Conservation (phyloP, 768 basidiomycete species). For the Boletus rubropictus region DNA sequence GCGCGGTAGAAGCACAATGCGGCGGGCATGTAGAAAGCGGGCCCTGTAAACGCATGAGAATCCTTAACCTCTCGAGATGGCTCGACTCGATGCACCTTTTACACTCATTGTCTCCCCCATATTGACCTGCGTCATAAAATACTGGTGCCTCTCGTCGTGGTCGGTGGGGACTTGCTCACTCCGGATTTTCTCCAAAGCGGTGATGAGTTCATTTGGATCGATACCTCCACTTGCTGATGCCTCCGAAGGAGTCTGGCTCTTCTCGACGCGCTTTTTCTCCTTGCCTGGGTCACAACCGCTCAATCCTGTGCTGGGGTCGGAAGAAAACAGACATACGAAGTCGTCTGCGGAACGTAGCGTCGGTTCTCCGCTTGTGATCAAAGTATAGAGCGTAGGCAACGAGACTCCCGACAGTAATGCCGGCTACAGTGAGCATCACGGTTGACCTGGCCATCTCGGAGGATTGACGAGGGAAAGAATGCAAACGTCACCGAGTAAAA, state of each 20-base stretch:
- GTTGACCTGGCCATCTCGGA: constrained; percentile 30
- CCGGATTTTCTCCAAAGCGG: constrained; percentile 61
- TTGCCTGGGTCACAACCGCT: constrained; percentile 51
- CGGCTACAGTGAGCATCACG: constrained; percentile 37
- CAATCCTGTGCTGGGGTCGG: neutral
- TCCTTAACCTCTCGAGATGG: neutral
- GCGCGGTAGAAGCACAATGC: constrained; percentile 92
- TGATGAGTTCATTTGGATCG: constrained; percentile 50
- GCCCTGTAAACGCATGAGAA: constrained; percentile 47
- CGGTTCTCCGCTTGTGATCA: constrained; percentile 90
- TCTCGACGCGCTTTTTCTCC: constrained; percentile 85
- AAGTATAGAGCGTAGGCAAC: constrained; percentile 89
- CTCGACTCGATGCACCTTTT: constrained; percentile 45
- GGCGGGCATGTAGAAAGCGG: constrained; percentile 68
- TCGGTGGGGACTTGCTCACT: constrained; percentile 60
- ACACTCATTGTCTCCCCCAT: constrained; percentile 79
- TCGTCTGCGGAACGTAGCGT: constrained; percentile 79
- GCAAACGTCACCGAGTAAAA: constrained; percentile 8
- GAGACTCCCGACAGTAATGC: constrained; percentile 46
- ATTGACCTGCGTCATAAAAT: constrained; percentile 87
- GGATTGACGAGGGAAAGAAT: neutral
- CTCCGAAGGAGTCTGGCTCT: constrained; percentile 49
- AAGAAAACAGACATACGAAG: constrained; percentile 54
- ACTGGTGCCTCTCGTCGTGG: constrained; percentile 77
- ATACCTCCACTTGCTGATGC: constrained; percentile 27